Percentiles rank a stretch among this genome's conserved stretches.
Evolutionary conservation across 768 basidiomycete genomes (phyloP).

Genomic region (Suillus ampliporus): DNA sequence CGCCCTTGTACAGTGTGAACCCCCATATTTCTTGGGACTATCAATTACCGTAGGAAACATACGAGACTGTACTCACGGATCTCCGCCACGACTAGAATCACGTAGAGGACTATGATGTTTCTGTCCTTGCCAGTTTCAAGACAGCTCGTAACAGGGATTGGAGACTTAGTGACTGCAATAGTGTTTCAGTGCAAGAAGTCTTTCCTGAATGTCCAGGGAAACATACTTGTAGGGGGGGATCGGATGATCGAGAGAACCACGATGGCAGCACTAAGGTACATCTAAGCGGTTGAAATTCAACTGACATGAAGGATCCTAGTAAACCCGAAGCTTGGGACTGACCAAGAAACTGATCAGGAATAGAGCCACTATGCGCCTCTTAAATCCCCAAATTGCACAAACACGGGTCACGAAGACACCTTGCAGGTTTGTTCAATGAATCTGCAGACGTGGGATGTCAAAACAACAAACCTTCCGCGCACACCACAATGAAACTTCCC

Average conservation of each 20-base stretch:
- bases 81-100: background rate
- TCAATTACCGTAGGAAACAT: background rate
- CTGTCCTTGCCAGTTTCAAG: background rate
- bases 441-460: too few species aligned
- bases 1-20: conserved; percentile 2
- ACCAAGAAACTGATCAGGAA: background rate
- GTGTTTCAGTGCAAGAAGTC: background rate
- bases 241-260: background rate
- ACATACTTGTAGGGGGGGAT: conserved; percentile 3
- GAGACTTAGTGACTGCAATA: conserved; percentile 1
- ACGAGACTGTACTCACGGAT: background rate
- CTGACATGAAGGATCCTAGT: background rate
- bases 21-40: conserved; percentile 1
- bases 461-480: conserved; percentile 4
- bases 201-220: background rate
- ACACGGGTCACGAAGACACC: background rate
- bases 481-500: background rate
- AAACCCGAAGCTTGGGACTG: background rate
- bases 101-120: conserved; percentile 3
- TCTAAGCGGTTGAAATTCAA: background rate
- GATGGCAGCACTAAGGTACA: background rate
- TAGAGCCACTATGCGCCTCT: background rate
- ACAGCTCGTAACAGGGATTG: conserved; percentile 5
- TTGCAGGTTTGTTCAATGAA: background rate
- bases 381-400: conserved; percentile 6